Conservation (phyloP, 2,329 filamentous ascomycete genomes). For the Phialophora verrucosa region DNA sequence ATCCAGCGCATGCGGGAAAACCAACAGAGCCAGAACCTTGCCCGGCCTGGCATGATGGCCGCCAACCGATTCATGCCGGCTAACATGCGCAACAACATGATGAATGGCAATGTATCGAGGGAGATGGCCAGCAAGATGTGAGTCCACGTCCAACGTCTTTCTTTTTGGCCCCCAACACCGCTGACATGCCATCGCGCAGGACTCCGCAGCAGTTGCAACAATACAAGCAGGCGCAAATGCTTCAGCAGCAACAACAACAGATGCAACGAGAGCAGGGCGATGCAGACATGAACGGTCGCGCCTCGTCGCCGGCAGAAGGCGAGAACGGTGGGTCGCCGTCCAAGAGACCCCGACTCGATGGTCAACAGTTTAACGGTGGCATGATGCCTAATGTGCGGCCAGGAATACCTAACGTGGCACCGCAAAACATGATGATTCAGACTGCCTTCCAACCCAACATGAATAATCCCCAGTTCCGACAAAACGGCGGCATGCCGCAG, state of each 20-base stretch:
- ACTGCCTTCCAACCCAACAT: conserved; percentile 77
- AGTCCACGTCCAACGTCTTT: conserved; percentile 6
- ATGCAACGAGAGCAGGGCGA: conserved; percentile 89
- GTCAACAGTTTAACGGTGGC: conserved; percentile 72
- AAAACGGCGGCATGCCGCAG: conserved; percentile 50
- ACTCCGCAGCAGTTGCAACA: conserved; percentile 39
- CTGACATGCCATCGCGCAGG: conserved; percentile 25
- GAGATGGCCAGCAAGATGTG: conserved; percentile 37
- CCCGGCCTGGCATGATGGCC: conserved; percentile 66
- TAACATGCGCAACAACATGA: conserved; percentile 35
- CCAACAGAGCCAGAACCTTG: conserved; percentile 72
- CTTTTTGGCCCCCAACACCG: not conserved
- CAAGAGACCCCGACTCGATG: conserved; percentile 84
- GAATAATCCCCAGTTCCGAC: conserved; percentile 66
- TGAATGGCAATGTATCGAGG: conserved; percentile 35
- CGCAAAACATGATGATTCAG: conserved; percentile 50
- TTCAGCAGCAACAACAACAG: conserved; percentile 64
- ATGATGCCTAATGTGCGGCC: conserved; percentile 78
- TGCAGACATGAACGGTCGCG: conserved; percentile 82
- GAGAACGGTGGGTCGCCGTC: conserved; percentile 92
- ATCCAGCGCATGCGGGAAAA: conserved; percentile 68
- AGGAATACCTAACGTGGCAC: conserved; percentile 64
- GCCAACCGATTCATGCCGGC: conserved; percentile 67
- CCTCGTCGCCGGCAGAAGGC: conserved; percentile 78
- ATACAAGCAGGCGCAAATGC: conserved; percentile 58